Percentiles rank a stretch among this genome's conserved stretches.
Evolutionary conservation across 495 filamentous ascomycete species (phyloP).

Genomic region (Penicillium antarcticum): DNA sequence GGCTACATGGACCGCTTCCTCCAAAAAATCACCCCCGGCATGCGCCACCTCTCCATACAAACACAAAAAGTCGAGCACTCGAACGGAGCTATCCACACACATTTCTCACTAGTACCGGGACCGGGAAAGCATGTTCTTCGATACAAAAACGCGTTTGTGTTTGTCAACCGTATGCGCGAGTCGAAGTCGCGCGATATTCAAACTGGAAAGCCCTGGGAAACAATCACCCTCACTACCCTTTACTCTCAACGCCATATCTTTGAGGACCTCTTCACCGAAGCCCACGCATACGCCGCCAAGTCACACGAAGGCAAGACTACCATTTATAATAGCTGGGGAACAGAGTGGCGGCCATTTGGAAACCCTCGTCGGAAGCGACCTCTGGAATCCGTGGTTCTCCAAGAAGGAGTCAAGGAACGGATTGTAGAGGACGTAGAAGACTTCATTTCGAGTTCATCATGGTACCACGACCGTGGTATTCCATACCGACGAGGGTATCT

Average conservation of each 20-base stretch:
- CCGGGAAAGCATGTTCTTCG: slow-evolving; percentile 83
- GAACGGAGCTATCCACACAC: slow-evolving; percentile 66
- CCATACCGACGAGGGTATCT: slow-evolving; percentile 93
- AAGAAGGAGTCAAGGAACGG: slow-evolving; percentile 77
- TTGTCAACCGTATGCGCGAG: slow-evolving; percentile 80
- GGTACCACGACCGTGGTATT: slow-evolving; percentile 94
- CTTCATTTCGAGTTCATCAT: slow-evolving; percentile 72
- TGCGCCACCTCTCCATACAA: slow-evolving; percentile 67
- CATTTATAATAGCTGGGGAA: slow-evolving; percentile 80
- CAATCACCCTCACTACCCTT: slow-evolving; percentile 85
- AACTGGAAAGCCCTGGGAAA: slow-evolving; percentile 89
- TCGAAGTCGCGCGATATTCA: slow-evolving; percentile 65
- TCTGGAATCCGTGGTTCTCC: slow-evolving; percentile 82
- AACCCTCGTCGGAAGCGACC: slow-evolving; percentile 84
- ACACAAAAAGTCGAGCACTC: slow-evolving; percentile 58
- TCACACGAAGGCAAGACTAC: slow-evolving; percentile 91
- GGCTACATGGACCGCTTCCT: slow-evolving; percentile 52
- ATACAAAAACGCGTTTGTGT: slow-evolving; percentile 80
- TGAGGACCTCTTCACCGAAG: slow-evolving; percentile 79
- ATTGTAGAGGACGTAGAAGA: slow-evolving; percentile 84
- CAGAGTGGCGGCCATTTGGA: slow-evolving; percentile 81
- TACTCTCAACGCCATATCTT: slow-evolving; percentile 85
- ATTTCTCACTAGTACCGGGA: slow-evolving; percentile 86
- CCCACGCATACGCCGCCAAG: slow-evolving; percentile 69
- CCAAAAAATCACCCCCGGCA: slow-evolving; percentile 57